These are phyloP conservation scores for Fusarium metavorans DNA, from an alignment of 2,329 filamentous ascomycete species.

Conservation along the genomic window DNA sequence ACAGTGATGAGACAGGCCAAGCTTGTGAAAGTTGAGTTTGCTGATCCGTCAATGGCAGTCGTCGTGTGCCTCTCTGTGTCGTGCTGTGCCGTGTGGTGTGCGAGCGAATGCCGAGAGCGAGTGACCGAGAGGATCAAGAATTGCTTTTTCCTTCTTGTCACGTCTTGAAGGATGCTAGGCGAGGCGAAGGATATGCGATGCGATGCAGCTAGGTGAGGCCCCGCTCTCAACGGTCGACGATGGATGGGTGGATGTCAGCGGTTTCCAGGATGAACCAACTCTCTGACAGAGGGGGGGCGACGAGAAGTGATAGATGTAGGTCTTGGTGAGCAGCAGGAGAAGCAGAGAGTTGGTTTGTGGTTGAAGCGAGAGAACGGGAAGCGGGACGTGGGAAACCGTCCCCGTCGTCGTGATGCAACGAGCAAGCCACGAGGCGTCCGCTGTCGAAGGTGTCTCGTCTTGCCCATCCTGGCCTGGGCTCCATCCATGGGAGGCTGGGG, in stretches of 20 bases:
- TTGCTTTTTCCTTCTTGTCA: constrained; percentile 29
- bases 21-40: constrained; percentile 19
- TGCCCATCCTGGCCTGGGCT: background rate
- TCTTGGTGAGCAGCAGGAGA: background rate
- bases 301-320: background rate
- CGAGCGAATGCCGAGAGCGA: constrained; percentile 1
- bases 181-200: constrained; percentile 19
- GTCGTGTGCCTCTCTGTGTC: background rate
- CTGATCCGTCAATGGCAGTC: constrained; percentile 1
- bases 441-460: constrained; percentile 9
- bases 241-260: background rate
- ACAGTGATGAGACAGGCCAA: constrained; percentile 38
- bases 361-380: constrained; percentile 10
- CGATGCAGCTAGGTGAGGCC: constrained; percentile 22
- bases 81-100: background rate
- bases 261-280: constrained; percentile 10
- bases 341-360: constrained; percentile 19
- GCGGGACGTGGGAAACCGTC: constrained; percentile 26
- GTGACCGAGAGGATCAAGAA: constrained; percentile 2
- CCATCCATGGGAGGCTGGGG: constrained; percentile 5
- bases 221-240: constrained; percentile 33
- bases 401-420: constrained; percentile 1
- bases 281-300: background rate
- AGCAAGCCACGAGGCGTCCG: constrained; percentile 7
- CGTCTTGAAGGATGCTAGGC: constrained; percentile 6